A percentile compares a stretch with the other conserved stretches of the same genome.
These are phyloP conservation scores for Chaetomium fimeti DNA, from an alignment of 495 filamentous ascomycete genomes.

Conservation along the genomic window DNA sequence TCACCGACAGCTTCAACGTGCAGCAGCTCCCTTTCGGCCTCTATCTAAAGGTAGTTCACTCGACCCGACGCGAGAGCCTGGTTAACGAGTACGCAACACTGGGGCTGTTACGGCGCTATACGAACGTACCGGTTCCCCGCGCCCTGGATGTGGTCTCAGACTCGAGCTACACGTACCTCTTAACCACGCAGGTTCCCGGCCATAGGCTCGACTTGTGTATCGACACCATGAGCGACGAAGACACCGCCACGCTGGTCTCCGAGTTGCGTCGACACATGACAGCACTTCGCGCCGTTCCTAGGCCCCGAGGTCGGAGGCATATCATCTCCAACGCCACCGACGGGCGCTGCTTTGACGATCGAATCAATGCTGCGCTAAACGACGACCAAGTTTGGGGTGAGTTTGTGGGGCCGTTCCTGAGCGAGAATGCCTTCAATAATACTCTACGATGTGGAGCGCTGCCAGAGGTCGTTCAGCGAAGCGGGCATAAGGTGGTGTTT, in stretches of 20 bases:
- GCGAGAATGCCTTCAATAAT: not conserved
- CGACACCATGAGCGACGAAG: conserved; percentile 7
- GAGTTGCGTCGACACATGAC: not conserved
- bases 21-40: conserved; percentile 4
- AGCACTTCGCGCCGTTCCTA: not conserved
- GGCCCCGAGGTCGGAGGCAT: too few relatives aligned
- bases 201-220: not conserved
- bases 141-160: not conserved
- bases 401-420: not conserved
- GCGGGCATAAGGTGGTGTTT: conserved; percentile 2
- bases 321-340: not conserved
- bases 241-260: not conserved
- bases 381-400: not conserved
- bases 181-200: not conserved
- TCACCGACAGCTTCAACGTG: not conserved
- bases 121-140: not conserved
- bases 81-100: not conserved
- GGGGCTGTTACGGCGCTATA: not conserved
- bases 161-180: not conserved
- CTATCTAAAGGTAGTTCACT: not conserved
- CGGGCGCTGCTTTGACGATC: not conserved
- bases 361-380: not conserved
- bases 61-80: not conserved
- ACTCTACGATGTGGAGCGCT: not conserved
- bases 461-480: not conserved